Conservation (phyloP, 2,329 filamentous ascomycete species). For the Colletotrichum incanum region DNA sequence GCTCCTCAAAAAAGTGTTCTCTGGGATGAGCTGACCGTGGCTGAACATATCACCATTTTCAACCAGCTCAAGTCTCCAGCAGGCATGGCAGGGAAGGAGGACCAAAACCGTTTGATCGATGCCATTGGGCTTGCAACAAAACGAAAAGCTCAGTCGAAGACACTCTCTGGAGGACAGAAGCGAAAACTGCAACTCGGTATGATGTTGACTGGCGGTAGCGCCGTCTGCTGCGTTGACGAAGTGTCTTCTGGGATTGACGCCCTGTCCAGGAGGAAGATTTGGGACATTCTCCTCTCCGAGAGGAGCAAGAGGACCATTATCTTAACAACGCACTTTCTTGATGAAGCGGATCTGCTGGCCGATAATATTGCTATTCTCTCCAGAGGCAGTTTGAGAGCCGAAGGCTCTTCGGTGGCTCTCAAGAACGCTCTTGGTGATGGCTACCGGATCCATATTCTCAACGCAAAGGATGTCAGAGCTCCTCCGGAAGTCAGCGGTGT, state of each 20-base stretch:
- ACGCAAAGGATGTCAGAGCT: constrained; percentile 62
- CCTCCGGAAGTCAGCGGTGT: constrained; percentile 70
- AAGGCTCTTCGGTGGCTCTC: constrained; percentile 78
- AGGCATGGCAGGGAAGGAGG: constrained; percentile 61
- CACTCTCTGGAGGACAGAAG: constrained; percentile 83
- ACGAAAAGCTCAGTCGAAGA: constrained; percentile 71
- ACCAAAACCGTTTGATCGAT: constrained; percentile 63
- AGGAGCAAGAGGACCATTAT: constrained; percentile 78
- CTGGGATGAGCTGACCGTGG: constrained; percentile 80
- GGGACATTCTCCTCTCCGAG: constrained; percentile 77
- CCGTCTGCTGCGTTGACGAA: constrained; percentile 82
- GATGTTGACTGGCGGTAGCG: constrained; percentile 83
- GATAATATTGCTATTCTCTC: constrained; percentile 81
- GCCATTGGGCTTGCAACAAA: constrained; percentile 79
- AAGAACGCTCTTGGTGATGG: constrained; percentile 74
- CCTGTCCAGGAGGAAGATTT: constrained; percentile 67
- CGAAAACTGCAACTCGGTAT: constrained; percentile 83
- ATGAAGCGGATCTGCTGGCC: constrained; percentile 80
- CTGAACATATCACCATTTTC: constrained; percentile 80
- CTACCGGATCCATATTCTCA: constrained; percentile 50
- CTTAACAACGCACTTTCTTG: constrained; percentile 83
- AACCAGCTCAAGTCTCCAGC: constrained; percentile 75
- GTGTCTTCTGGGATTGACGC: constrained; percentile 83
- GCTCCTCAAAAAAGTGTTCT: constrained; percentile 85
- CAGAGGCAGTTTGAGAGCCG: constrained; percentile 75